Conservation (phyloP, 257 asterid genomes). For the Nicotiana otophora region DNA sequence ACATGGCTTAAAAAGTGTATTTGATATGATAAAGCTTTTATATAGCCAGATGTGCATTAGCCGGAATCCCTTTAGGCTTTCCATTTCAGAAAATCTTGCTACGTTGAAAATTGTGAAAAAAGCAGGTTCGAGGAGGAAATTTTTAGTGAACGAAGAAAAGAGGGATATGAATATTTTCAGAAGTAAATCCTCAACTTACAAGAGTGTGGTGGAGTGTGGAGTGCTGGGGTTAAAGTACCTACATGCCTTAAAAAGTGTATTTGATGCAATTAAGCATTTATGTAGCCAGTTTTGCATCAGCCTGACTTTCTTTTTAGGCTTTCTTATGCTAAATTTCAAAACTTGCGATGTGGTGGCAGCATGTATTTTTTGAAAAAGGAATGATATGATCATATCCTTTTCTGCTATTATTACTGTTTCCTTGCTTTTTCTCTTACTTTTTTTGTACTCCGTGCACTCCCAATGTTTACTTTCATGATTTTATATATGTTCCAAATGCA, state of each 20-base stretch:
- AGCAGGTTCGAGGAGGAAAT: not conserved
- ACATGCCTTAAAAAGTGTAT: constrained; percentile 1
- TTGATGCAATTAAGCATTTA: not conserved
- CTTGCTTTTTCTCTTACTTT: not conserved
- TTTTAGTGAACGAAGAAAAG: not conserved
- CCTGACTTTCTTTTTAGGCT: not conserved
- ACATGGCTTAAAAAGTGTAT: not conserved
- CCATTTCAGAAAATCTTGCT: not conserved
- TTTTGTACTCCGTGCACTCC: not conserved
- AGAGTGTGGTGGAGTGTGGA: not conserved
- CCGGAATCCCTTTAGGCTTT: not conserved
- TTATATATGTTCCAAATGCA: not conserved
- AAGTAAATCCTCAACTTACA: not conserved
- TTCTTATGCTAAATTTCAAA: not conserved
- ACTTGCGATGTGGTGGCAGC: not conserved
- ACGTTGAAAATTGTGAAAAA: not conserved
- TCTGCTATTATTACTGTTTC: not conserved
- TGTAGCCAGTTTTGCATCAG: not conserved
- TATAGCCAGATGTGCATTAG: not conserved
- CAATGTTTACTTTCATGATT: not conserved
- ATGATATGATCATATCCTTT: not conserved
- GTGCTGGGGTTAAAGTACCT: not conserved
- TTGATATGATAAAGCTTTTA: not conserved
- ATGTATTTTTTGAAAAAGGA: not conserved
- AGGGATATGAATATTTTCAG: not conserved